These are phyloP conservation scores for Didymella pinodella DNA, from an alignment of 2,329 filamentous ascomycete species.

Conservation along the genomic window DNA sequence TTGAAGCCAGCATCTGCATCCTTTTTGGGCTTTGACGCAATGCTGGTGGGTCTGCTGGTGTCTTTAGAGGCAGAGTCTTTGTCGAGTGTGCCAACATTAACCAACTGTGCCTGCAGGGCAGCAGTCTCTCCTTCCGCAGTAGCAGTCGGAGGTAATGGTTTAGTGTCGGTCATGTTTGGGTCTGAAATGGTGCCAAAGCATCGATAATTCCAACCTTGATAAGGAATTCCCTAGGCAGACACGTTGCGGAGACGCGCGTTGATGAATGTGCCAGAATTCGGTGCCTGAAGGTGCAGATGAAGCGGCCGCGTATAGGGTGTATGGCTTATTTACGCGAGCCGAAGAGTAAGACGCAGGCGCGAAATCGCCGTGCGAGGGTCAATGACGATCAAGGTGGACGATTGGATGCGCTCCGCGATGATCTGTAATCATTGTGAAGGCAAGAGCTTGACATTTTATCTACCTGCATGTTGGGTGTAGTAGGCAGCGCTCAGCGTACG, in stretches of 20 bases:
- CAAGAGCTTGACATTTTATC: slow-evolving; percentile 1
- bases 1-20: slow-evolving; percentile 30
- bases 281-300: slow-evolving; percentile 9
- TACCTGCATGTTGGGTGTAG: background rate
- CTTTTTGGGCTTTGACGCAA: background rate
- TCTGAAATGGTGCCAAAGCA: background rate
- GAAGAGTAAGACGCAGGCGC: slow-evolving; percentile 7
- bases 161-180: slow-evolving; percentile 3
- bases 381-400: background rate
- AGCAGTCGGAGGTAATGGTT: slow-evolving; percentile 1
- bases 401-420: background rate
- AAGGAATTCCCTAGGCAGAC: slow-evolving; percentile 11
- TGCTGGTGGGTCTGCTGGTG: background rate
- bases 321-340: slow-evolving; percentile 7
- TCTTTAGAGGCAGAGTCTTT: slow-evolving; percentile 12
- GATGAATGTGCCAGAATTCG: slow-evolving; percentile 2
- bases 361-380: background rate
- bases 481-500: slow-evolving; percentile 2
- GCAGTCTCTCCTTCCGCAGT: slow-evolving; percentile 23
- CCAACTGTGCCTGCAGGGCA: slow-evolving; percentile 20
- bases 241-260: slow-evolving; percentile 2
- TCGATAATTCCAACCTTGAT: background rate
- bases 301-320: slow-evolving; percentile 2
- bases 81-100: slow-evolving; percentile 20
- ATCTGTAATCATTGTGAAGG: background rate